Conservation (phyloP, 1,139 yeast species). For the Yamadazyma atmosphaerica region DNA sequence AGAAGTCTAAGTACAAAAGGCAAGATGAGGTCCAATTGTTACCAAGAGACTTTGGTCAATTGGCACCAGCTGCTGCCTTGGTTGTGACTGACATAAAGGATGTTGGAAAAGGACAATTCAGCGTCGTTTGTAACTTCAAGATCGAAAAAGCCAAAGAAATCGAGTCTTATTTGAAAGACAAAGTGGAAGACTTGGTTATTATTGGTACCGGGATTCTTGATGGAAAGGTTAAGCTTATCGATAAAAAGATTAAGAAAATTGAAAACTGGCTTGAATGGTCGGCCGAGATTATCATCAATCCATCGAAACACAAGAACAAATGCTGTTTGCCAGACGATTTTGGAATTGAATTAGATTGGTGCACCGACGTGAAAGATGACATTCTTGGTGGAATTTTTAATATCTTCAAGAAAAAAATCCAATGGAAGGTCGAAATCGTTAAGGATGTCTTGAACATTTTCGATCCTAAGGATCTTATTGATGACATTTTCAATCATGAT, state of each 20-base stretch:
- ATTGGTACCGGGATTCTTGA: constrained; percentile 22
- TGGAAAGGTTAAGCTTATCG: constrained; percentile 15
- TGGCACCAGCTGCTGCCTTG: constrained; percentile 24
- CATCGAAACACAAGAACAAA: constrained; percentile 15
- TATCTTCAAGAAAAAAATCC: constrained; percentile 20
- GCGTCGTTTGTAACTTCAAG: constrained; percentile 22
- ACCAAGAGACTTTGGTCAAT: constrained; percentile 10
- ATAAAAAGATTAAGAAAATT: constrained; percentile 9
- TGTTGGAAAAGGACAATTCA: constrained; percentile 19
- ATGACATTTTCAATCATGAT: constrained; percentile 7
- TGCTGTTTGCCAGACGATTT: constrained; percentile 28
- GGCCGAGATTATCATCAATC: constrained; percentile 20
- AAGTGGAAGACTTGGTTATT: constrained; percentile 17
- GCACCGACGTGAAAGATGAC: constrained; percentile 13
- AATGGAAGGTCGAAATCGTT: constrained; percentile 15
- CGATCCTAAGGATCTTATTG: constrained; percentile 18
- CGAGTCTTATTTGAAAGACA: constrained; percentile 14
- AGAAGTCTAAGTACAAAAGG: not conserved
- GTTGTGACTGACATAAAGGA: constrained; percentile 22
- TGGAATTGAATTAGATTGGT: constrained; percentile 22
- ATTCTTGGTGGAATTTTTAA: constrained; percentile 14
- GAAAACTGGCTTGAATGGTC: constrained; percentile 20
- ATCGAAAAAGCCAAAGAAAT: constrained; percentile 21
- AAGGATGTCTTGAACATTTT: constrained; percentile 6
- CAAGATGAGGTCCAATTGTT: constrained; percentile 5